Percentiles rank a stretch among this genome's conserved stretches.
These are phyloP conservation scores for Bipolaris zeicola DNA, from an alignment of 2,329 filamentous ascomycete species.

Conservation along the genomic window DNA sequence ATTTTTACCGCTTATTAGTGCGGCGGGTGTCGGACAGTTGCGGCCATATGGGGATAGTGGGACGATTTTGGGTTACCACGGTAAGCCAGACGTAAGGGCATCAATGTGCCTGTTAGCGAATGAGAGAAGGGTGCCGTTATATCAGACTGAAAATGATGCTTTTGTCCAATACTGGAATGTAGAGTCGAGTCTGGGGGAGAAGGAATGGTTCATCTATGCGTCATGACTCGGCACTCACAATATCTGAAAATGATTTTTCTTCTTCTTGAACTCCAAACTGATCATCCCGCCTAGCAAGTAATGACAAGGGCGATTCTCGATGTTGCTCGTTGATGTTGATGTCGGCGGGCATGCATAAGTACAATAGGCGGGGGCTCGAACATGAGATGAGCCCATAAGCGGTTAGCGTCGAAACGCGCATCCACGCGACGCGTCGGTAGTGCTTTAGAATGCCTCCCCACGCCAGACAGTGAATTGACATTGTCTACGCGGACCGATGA, in stretches of 20 bases:
- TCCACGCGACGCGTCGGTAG: conserved; percentile 21
- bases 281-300: background rate
- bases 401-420: conserved; percentile 24
- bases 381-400: conserved; percentile 9
- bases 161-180: background rate
- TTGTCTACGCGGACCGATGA: conserved; percentile 27
- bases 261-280: no score
- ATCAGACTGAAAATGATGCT: background rate
- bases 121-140: background rate
- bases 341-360: background rate
- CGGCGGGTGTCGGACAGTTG: background rate
- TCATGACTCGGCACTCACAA: background rate
- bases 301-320: background rate
- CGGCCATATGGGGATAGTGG: background rate
- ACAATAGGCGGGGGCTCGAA: background rate
- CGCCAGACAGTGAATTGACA: conserved; percentile 1
- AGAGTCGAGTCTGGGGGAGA: background rate
- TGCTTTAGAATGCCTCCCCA: conserved; percentile 7
- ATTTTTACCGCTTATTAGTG: conserved; percentile 11
- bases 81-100: background rate
- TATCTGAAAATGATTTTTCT: background rate
- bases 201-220: background rate
- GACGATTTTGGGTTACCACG: background rate
- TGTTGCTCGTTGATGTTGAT: background rate
- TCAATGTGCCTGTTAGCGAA: background rate